Conservation (phyloP, 2,329 filamentous ascomycete genomes). For the Cytospora piceicola region DNA sequence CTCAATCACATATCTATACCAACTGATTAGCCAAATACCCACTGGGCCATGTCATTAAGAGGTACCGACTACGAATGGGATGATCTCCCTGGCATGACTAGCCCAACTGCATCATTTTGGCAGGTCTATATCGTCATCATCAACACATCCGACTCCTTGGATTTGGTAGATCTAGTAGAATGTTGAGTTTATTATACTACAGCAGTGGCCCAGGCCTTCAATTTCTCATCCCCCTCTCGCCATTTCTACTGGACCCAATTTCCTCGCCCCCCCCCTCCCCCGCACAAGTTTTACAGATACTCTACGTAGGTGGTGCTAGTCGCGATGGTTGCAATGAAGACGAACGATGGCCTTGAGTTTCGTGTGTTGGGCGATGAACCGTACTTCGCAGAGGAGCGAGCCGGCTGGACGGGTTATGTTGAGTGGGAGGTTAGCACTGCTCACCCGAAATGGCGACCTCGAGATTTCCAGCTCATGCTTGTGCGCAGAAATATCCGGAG, state of each 20-base stretch:
- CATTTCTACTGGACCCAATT: neutral
- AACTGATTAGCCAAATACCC: neutral
- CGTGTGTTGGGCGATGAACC: constrained; percentile 1
- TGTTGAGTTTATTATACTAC: no score
- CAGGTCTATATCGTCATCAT: neutral
- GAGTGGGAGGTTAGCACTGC: constrained; percentile 62
- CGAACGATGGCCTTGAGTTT: neutral
- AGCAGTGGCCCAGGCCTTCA: neutral
- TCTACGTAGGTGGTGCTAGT: neutral
- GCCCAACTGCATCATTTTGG: neutral
- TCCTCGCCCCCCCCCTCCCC: neutral
- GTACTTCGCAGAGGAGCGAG: constrained; percentile 33
- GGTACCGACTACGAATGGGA: neutral
- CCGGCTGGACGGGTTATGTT: constrained; percentile 56
- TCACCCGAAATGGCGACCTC: neutral
- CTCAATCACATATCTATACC: neutral
- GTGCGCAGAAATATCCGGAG: constrained; percentile 59
- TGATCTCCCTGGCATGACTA: neutral
- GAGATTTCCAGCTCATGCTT: neutral
- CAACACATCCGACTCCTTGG: neutral
- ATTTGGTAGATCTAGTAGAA: no score
- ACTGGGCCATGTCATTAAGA: neutral
- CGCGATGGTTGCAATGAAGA: neutral
- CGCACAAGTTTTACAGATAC: neutral
- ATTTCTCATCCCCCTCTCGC: neutral